These are phyloP conservation scores for Magnaporthiopsis incrustans DNA, from an alignment of 2,329 filamentous ascomycete genomes.

Conservation along the genomic window DNA sequence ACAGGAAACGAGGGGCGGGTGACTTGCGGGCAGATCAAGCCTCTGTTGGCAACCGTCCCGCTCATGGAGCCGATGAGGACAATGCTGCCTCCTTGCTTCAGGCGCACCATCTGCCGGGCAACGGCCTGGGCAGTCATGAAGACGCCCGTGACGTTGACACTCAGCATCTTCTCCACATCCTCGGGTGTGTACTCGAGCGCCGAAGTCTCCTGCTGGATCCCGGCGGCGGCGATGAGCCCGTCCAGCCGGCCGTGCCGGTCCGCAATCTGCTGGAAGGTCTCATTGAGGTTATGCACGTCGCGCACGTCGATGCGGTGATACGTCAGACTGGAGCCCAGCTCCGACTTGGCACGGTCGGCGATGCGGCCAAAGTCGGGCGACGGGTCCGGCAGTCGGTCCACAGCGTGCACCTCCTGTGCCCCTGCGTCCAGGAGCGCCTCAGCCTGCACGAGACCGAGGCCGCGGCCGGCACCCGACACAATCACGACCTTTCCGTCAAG, in stretches of 20 bases:
- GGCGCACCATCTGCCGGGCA: slow-evolving; percentile 64
- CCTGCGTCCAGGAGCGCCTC: slow-evolving; percentile 76
- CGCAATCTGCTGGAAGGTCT: slow-evolving; percentile 60
- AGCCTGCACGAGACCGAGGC: slow-evolving; percentile 69
- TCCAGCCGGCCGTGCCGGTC: slow-evolving; percentile 65
- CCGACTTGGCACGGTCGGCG: slow-evolving; percentile 49
- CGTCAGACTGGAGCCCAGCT: slow-evolving; percentile 59
- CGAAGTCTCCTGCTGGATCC: slow-evolving; percentile 74
- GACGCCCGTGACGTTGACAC: slow-evolving; percentile 78
- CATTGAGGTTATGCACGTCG: slow-evolving; percentile 59
- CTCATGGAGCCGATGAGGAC: slow-evolving; percentile 66
- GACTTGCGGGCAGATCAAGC: slow-evolving; percentile 50
- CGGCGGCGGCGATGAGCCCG: slow-evolving; percentile 63
- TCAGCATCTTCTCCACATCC: slow-evolving; percentile 70
- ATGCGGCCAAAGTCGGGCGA: slow-evolving; percentile 53
- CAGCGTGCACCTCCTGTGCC: slow-evolving; percentile 59
- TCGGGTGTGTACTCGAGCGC: slow-evolving; percentile 74
- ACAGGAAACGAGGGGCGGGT: neutral
- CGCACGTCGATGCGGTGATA: slow-evolving; percentile 79
- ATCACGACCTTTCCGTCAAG: slow-evolving; percentile 66
- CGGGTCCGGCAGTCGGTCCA: slow-evolving; percentile 54
- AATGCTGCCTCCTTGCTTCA: slow-evolving; percentile 50
- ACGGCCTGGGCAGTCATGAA: slow-evolving; percentile 84
- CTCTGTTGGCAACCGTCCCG: slow-evolving; percentile 56
- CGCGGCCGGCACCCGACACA: slow-evolving; percentile 69